phyloP scores from a whole-genome alignment of 257 asterid genomes.

The Ilex asprella region DNA sequence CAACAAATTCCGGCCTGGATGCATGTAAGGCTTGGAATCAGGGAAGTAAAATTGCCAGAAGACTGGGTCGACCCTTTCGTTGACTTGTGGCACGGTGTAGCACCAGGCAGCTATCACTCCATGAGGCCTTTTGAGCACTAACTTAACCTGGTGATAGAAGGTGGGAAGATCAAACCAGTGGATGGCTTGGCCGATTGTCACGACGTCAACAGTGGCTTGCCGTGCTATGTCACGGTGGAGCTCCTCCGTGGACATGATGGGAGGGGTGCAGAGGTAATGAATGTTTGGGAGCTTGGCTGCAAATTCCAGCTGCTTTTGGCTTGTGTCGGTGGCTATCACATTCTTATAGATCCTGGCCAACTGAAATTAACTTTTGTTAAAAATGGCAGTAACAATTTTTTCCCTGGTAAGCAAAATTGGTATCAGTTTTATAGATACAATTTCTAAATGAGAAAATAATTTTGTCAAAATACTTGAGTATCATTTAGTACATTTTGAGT shows the following conservation, averaged over 20 bases:
- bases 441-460: no score
- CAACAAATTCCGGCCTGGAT: constrained; percentile 4
- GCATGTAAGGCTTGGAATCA: constrained; percentile 19
- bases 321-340: constrained; percentile 36
- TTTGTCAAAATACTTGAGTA: no score
- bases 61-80: constrained; percentile 15
- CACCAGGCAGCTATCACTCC: constrained; percentile 28
- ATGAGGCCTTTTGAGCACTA: constrained; percentile 26
- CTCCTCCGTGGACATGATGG: constrained; percentile 21
- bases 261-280: constrained; percentile 25
- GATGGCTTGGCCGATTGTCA: constrained; percentile 30
- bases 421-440: no score
- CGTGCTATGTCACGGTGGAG: constrained; percentile 13
- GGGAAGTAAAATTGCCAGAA: constrained; percentile 1
- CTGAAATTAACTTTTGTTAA: constrained; percentile 2
- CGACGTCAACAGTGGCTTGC: constrained; percentile 18
- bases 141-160: constrained; percentile 17
- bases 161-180: constrained; percentile 43
- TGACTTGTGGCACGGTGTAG: constrained; percentile 10
- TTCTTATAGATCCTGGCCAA: constrained; percentile 22
- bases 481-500: no score
- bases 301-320: constrained; percentile 21
- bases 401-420: no score
- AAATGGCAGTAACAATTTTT: no score
- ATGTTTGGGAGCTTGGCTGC: constrained; percentile 24